Conservation (phyloP, 495 filamentous ascomycete species). For the Staphylotrichum longicolle region DNA sequence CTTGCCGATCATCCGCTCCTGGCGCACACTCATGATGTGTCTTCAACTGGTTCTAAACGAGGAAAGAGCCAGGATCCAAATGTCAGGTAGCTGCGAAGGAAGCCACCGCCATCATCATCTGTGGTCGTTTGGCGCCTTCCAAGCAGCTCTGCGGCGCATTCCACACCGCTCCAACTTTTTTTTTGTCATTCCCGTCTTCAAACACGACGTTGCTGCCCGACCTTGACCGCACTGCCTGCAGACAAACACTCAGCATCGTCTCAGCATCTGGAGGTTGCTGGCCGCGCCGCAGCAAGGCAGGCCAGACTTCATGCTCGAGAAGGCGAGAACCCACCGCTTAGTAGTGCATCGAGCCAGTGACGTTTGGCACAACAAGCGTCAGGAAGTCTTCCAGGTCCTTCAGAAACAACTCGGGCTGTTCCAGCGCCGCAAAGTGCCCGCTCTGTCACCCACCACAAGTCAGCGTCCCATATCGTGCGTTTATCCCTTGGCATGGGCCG, state of each 20-base stretch:
- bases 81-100: neutral
- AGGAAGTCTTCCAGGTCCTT: conserved; percentile 57
- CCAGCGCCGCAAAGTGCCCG: conserved; percentile 59
- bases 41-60: neutral
- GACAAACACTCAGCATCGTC: neutral
- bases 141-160: conserved; percentile 7
- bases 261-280: neutral
- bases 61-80: neutral
- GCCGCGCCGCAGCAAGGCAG: too few relatives aligned
- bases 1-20: neutral
- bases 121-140: neutral
- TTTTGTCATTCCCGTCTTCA: neutral
- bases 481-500: neutral
- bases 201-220: neutral
- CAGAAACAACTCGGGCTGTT: conserved; percentile 53
- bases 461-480: neutral
- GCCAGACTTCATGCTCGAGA: too few relatives aligned
- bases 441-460: conserved; percentile 34
- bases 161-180: neutral
- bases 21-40: neutral
- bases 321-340: too few relatives aligned
- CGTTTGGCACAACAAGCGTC: conserved; percentile 15
- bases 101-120: conserved; percentile 6
- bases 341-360: neutral
- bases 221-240: too few relatives aligned